Evolutionary conservation across 192 early-diverging fungal genomes (phyloP), one percentile per base, ranked within the genome.

Genomic region (Backusella parvicylindrica): DNA sequence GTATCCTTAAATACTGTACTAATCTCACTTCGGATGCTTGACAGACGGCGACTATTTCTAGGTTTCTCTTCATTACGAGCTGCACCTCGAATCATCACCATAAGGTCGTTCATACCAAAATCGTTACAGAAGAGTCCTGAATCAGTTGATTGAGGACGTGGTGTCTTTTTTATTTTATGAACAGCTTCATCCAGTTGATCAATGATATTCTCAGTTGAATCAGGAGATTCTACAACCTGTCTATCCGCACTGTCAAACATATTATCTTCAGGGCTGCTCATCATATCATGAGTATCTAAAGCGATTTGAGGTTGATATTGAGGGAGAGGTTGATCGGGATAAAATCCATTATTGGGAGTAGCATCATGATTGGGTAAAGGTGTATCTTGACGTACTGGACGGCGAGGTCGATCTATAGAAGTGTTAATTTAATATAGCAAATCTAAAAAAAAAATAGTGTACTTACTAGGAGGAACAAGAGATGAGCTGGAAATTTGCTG

Each of bases 71-170:
- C 37, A 49, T 49, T 71, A 43, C 78, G 31, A 38, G 47, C 75
- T 64, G 79, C 68, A 26, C 77, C 69, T 33, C 82, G 71, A 28
- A 83, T 80, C 37, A 85, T 56, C 11, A 81, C 64, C 79, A 85
- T 77, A 6, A 85, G 63, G 47, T 83, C 84, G 43, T 85, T 77
- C 49, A 85, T 74, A 33, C 84, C 84, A 81, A 85, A 83, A 66
- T 85, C 82, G 72, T 85, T 75, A 7, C 82, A 81, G 38, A 81
- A 79, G 12, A 81, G 30, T 73, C 50, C 41, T 21, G 80, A 82
- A 49, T 82, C 68, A 49, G 70, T 70, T 6, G 43, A 35, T n/a
- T 41, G 9, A 23, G 49, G 75, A 32, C 70, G 70, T 32, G 53
- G 12, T 28, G 53, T 4, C 21, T 28, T 60, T 60, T 60, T 60